These are phyloP conservation scores for Diaporthe amygdali DNA, from an alignment of 2,329 filamentous ascomycete species.

Conservation along the genomic window DNA sequence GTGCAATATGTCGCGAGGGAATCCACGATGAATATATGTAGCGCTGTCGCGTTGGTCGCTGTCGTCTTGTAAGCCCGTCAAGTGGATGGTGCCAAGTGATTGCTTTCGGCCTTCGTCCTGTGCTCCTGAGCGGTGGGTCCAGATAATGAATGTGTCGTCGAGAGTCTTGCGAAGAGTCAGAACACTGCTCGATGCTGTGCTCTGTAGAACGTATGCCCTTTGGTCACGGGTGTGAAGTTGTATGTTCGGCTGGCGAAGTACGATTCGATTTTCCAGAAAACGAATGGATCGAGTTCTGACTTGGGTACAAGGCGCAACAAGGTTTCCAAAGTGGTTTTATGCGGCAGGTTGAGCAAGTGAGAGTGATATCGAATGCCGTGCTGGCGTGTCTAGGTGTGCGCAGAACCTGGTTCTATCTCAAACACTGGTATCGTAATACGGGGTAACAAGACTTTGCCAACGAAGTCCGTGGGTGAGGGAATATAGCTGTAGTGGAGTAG, in stretches of 20 bases:
- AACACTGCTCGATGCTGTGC: background rate
- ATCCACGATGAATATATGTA: slow-evolving; percentile 19
- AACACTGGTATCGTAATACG: slow-evolving; percentile 28
- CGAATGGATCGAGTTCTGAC: slow-evolving; percentile 21
- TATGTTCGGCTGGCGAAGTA: slow-evolving; percentile 19
- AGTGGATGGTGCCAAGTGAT: background rate
- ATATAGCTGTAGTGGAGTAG: slow-evolving; percentile 24
- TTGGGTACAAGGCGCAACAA: slow-evolving; percentile 4
- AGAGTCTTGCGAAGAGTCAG: background rate
- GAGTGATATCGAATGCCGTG: slow-evolving; percentile 32
- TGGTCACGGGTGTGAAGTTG: background rate
- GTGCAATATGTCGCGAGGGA: slow-evolving; percentile 9
- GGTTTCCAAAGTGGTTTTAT: slow-evolving; percentile 17
- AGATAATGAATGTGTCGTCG: background rate
- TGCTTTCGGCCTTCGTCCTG: background rate
- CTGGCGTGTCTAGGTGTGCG: slow-evolving; percentile 25
- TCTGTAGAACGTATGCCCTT: slow-evolving; percentile 10
- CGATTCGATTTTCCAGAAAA: slow-evolving; percentile 26
- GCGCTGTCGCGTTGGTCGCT: slow-evolving; percentile 4
- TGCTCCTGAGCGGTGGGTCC: background rate
- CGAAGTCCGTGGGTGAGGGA: slow-evolving; percentile 49
- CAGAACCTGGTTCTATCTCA: slow-evolving; percentile 21
- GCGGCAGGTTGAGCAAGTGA: slow-evolving; percentile 29
- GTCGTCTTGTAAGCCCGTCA: background rate
- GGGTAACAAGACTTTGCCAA: slow-evolving; percentile 58